Conservation (phyloP, 2,329 filamentous ascomycete species). For the Parastagonospora avenae region DNA sequence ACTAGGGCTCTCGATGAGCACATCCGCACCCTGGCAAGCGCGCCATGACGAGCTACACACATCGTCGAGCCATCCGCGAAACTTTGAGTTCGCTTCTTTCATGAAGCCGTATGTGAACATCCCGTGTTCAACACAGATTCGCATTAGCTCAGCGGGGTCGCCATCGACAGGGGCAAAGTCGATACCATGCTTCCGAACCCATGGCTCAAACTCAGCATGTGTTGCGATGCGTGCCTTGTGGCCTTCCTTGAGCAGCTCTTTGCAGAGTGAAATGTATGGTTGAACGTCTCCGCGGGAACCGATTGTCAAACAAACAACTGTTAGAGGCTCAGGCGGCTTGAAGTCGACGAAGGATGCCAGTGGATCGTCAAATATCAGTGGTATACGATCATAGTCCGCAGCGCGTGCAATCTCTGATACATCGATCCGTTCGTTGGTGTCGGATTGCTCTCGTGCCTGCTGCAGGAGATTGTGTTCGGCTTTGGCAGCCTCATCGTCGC, state of each 20-base stretch:
- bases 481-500: conserved; percentile 74
- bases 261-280: conserved; percentile 95
- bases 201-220: conserved; percentile 84
- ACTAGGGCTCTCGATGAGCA: conserved; percentile 93
- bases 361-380: conserved; percentile 87
- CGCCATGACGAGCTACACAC: conserved; percentile 80
- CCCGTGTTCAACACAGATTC: conserved; percentile 93
- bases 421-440: conserved; percentile 21
- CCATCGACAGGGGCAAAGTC: conserved; percentile 88
- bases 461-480: conserved; percentile 82
- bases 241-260: conserved; percentile 84
- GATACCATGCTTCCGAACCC: conserved; percentile 92
- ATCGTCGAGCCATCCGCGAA: conserved; percentile 93
- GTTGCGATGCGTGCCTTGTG: conserved; percentile 89
- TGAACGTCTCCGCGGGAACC: conserved; percentile 96
- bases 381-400: conserved; percentile 62
- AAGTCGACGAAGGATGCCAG: conserved; percentile 88
- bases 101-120: conserved; percentile 96
- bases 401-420: conserved; percentile 36
- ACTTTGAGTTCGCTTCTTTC: conserved; percentile 73
- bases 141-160: conserved; percentile 93
- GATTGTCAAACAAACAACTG: conserved; percentile 92
- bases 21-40: conserved; percentile 83
- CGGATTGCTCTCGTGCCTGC: conserved; percentile 65
- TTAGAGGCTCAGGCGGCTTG: conserved; percentile 79